These are phyloP conservation scores for Krasilnikovozyma curviuscula DNA, from an alignment of 768 basidiomycete species.

Conservation along the genomic window DNA sequence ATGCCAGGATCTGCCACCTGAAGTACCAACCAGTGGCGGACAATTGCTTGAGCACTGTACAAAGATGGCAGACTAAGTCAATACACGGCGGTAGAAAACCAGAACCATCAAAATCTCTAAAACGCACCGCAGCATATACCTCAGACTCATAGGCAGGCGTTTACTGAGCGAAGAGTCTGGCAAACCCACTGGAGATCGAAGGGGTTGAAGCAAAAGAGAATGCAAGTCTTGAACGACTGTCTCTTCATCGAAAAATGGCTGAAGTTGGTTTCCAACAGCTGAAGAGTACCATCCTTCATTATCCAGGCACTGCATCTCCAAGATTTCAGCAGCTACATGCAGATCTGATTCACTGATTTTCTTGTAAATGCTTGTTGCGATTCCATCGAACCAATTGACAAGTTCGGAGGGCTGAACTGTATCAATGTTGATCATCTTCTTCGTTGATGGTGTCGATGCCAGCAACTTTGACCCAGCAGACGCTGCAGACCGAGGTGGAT, in stretches of 20 bases:
- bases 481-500: background rate
- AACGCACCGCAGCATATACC: constrained; percentile 19
- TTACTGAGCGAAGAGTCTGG: too few relatives aligned
- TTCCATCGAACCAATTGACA: constrained; percentile 57
- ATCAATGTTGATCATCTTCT: too few relatives aligned
- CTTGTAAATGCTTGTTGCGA: constrained; percentile 53
- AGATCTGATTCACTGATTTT: constrained; percentile 71
- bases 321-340: constrained; percentile 52
- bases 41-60: constrained; percentile 44
- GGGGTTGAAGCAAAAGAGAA: constrained; percentile 1
- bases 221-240: constrained; percentile 66
- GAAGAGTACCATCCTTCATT: constrained; percentile 52
- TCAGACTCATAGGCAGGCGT: constrained; percentile 28
- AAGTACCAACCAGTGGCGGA: constrained; percentile 60
- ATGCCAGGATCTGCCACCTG: constrained; percentile 47
- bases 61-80: background rate
- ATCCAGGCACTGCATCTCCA: constrained; percentile 64
- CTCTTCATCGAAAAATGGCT: constrained; percentile 34
- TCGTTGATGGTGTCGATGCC: background rate
- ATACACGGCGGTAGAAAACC: background rate
- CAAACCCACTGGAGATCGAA: background rate
- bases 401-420: constrained; percentile 45
- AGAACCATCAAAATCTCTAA: background rate
- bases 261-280: constrained; percentile 40
- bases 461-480: background rate